phyloP scores from a whole-genome alignment of 169 alveolate species.

The Plasmodium inui region DNA sequence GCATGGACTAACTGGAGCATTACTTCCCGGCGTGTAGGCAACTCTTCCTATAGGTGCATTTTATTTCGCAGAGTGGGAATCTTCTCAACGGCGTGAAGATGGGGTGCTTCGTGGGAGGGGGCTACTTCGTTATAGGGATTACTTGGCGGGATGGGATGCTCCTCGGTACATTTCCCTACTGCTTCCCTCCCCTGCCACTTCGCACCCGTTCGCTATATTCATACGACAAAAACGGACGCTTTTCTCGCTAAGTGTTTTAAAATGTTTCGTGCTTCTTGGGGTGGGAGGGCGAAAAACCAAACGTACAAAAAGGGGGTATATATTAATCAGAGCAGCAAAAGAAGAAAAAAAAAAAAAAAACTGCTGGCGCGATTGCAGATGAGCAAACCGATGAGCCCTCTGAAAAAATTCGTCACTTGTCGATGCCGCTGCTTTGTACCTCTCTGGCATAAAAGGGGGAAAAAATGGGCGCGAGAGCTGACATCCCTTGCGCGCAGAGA shows the following conservation, averaged over 20 bases:
- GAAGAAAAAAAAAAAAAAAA: not conserved
- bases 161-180: not conserved
- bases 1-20: not conserved
- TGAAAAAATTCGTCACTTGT: not conserved
- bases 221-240: not conserved
- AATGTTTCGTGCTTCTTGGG: not conserved
- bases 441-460: not conserved
- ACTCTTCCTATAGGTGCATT: conserved; percentile 1
- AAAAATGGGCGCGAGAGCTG: not conserved
- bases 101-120: not conserved
- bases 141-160: not conserved
- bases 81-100: not conserved
- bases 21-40: not conserved
- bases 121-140: not conserved
- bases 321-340: not conserved
- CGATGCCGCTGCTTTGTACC: not conserved
- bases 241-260: not conserved
- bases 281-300: not conserved
- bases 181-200: not conserved
- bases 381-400: not conserved
- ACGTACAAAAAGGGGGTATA: not conserved
- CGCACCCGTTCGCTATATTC: not conserved
- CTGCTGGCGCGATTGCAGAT: not conserved
- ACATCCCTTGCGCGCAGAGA: not conserved
- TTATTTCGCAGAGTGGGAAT: not conserved